phyloP scores from a whole-genome alignment of 805 yeast genomes.

The Candida arabinofermentans region DNA sequence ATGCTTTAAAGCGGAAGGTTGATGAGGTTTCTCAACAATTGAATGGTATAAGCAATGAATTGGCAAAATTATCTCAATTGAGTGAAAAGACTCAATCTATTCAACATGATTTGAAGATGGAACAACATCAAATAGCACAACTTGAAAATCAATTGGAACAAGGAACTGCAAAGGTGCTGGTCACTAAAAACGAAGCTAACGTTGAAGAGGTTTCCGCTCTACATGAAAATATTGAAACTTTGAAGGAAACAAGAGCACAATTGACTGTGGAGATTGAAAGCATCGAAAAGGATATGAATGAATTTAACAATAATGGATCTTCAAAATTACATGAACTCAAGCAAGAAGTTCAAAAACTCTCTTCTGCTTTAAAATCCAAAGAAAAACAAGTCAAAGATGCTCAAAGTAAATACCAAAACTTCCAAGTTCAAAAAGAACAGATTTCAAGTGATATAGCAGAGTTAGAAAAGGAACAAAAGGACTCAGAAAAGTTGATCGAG shows the following conservation, averaged over 20 bases:
- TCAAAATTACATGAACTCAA: conserved; percentile 67
- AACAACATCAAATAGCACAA: conserved; percentile 54
- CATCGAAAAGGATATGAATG: conserved; percentile 75
- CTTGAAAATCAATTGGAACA: conserved; percentile 51
- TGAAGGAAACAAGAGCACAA: conserved; percentile 28
- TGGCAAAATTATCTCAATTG: conserved; percentile 39
- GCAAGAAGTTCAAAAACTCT: conserved; percentile 43
- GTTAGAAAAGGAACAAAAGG: conserved; percentile 39
- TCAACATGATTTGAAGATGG: conserved; percentile 55
- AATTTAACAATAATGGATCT: conserved; percentile 76
- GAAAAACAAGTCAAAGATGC: conserved; percentile 41
- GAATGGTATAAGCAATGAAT: conserved; percentile 33
- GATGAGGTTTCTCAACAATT: conserved; percentile 38
- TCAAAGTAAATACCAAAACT: conserved; percentile 54
- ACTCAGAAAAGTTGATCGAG: conserved; percentile 30
- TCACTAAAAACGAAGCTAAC: conserved; percentile 45
- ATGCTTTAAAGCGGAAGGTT: conserved; percentile 40
- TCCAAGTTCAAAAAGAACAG: conserved; percentile 72
- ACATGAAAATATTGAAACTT: conserved; percentile 33
- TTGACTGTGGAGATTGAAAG: conserved; percentile 42
- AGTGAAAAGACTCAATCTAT: conserved; percentile 48
- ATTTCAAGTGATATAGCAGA: conserved; percentile 49
- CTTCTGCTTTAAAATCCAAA: conserved; percentile 30
- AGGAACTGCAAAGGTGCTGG: conserved; percentile 53
- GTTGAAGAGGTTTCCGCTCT: conserved; percentile 43